Percentiles rank a stretch among this genome's conserved stretches.
Evolutionary conservation across 1,284 basidiomycete genomes (phyloP).

Genomic region (Heliocybe sulcata): DNA sequence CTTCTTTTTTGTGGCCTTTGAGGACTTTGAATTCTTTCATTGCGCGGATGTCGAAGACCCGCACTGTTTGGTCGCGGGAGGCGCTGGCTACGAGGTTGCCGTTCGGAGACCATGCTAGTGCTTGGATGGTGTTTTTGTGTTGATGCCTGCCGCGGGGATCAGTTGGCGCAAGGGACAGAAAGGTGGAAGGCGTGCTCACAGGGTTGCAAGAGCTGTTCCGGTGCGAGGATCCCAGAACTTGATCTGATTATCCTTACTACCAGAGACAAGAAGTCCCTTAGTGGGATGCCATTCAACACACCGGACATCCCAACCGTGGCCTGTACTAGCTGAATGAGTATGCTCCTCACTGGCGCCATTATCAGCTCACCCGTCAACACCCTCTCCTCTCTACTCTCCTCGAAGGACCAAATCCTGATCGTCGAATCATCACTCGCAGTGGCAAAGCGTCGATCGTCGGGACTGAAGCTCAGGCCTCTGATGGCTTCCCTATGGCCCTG

Average conservation of each 20-base stretch:
- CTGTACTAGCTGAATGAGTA: constrained; percentile 35
- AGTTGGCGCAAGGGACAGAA: not conserved
- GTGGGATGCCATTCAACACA: constrained; percentile 98
- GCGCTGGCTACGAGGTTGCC: constrained; percentile 93
- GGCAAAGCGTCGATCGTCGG: constrained; percentile 88
- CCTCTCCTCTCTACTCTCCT: constrained; percentile 84
- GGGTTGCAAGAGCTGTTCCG: constrained; percentile 78
- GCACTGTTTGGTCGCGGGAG: constrained; percentile 88
- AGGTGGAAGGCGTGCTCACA: constrained; percentile 41
- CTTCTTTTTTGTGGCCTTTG: constrained; percentile 95
- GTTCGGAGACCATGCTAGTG: constrained; percentile 87
- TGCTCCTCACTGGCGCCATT: too few species aligned
- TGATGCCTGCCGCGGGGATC: constrained; percentile 59
- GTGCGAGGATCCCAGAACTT: constrained; percentile 99
- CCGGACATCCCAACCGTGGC: constrained; percentile 98
- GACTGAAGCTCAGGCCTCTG: constrained; percentile 85
- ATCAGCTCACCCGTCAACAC: constrained; percentile 73
- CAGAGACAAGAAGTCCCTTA: constrained; percentile 90
- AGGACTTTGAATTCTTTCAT: constrained; percentile 93
- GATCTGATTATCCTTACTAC: constrained; percentile 96
- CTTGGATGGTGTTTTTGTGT: constrained; percentile 96
- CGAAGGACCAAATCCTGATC: constrained; percentile 93
- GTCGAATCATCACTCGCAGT: constrained; percentile 94
- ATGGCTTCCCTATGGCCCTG: constrained; percentile 88
- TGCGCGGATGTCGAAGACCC: constrained; percentile 96